These are phyloP conservation scores for Aurinia saxatilis DNA, from an alignment of 345 rosid species.

Conservation along the genomic window DNA sequence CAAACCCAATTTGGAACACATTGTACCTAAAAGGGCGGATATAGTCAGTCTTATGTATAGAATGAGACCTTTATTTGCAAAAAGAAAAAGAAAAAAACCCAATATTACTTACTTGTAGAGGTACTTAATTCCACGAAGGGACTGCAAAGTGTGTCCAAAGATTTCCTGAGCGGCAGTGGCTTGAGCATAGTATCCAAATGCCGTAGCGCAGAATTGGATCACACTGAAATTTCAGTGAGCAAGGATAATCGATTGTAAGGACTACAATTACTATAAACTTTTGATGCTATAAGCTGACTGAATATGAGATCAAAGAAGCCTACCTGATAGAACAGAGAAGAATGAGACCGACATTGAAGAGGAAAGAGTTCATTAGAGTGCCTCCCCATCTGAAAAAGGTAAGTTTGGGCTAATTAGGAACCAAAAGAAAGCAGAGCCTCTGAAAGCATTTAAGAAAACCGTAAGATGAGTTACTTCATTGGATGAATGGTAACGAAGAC, in stretches of 20 bases:
- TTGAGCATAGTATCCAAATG: constrained; percentile 95
- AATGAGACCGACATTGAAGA: constrained; percentile 90
- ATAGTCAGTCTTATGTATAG: not conserved
- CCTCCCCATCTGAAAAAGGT: constrained; percentile 85
- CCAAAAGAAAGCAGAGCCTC: constrained; percentile 1
- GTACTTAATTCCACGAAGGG: constrained; percentile 88
- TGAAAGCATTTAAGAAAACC: not conserved
- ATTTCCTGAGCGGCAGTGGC: constrained; percentile 98
- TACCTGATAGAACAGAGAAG: constrained; percentile 92
- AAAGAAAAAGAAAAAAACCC: too few species aligned
- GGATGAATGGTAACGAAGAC: constrained; percentile 90
- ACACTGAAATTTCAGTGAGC: constrained; percentile 51
- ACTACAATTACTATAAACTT: not conserved
- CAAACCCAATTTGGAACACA: constrained; percentile 81
- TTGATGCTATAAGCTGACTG: not conserved
- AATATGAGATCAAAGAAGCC: constrained; percentile 1
- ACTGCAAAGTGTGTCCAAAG: constrained; percentile 93
- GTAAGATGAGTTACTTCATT: constrained; percentile 59
- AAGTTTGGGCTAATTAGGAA: constrained; percentile 20
- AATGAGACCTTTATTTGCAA: not conserved
- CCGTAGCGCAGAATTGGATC: constrained; percentile 86
- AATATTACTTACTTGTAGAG: constrained; percentile 67
- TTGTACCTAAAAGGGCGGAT: constrained; percentile 47
- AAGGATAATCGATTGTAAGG: not conserved
- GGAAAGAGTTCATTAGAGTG: constrained; percentile 93